Conservation (phyloP, 1,284 basidiomycete species). For the Ganoderma lucidum region DNA sequence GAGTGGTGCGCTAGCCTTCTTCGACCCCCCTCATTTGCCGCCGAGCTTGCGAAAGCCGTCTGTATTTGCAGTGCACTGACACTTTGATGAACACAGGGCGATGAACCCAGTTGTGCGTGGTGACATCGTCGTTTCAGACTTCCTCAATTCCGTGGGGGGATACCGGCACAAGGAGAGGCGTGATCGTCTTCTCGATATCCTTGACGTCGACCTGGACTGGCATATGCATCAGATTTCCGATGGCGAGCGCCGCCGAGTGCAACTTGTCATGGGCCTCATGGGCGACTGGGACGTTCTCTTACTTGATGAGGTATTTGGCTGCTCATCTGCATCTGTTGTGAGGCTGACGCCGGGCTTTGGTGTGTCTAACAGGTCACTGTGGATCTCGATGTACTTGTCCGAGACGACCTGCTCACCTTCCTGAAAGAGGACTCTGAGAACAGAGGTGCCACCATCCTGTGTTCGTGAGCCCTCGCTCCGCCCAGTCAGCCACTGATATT, state of each 20-base stretch:
- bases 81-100: constrained; percentile 57
- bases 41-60: background rate
- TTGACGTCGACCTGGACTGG: constrained; percentile 96
- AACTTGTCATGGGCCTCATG: constrained; percentile 98
- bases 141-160: constrained; percentile 95
- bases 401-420: constrained; percentile 90
- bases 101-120: constrained; percentile 96
- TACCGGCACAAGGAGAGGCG: constrained; percentile 93
- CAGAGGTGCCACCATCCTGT: constrained; percentile 91
- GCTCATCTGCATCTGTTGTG: background rate
- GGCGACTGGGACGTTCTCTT: constrained; percentile 92
- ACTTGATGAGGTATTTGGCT: constrained; percentile 81
- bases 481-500: background rate
- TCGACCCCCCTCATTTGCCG: background rate
- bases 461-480: constrained; percentile 52
- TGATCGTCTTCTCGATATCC: constrained; percentile 87
- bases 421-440: constrained; percentile 84
- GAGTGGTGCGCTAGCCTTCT: constrained; percentile 71
- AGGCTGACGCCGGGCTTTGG: background rate
- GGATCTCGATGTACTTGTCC: constrained; percentile 97
- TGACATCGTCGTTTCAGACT: constrained; percentile 89
- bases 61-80: constrained; percentile 6
- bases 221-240: constrained; percentile 95
- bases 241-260: constrained; percentile 93
- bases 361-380: constrained; percentile 80